Evolutionary conservation across 805 yeast species (phyloP).

Genomic region (Candida cerambycidarum): DNA sequence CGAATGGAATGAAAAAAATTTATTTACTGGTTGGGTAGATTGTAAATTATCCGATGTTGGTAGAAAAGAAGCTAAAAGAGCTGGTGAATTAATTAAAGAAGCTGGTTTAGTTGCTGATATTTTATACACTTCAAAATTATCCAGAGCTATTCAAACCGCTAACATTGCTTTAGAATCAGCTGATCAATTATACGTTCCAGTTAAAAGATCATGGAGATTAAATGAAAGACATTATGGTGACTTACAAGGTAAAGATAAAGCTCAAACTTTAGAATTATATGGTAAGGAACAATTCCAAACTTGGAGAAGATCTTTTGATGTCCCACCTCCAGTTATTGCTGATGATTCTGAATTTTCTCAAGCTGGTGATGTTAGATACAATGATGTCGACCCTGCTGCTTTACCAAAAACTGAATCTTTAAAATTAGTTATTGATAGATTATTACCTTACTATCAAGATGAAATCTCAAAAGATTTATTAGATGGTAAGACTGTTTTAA

Average conservation of each 20-base stretch:
- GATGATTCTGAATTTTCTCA: conserved; percentile 81
- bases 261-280: conserved; percentile 80
- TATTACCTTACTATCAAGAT: conserved; percentile 96
- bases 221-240: conserved; percentile 99
- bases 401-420: conserved; percentile 94
- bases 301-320: conserved; percentile 96
- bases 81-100: conserved; percentile 89
- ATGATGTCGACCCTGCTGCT: conserved; percentile 76
- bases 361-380: conserved; percentile 81
- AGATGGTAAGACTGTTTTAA: conserved; percentile 83
- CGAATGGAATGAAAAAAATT: conserved; percentile 97
- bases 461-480: conserved; percentile 81
- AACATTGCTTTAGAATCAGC: conserved; percentile 88
- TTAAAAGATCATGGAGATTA: conserved; percentile 94
- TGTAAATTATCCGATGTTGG: conserved; percentile 82
- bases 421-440: conserved; percentile 91
- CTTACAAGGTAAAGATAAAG: conserved; percentile 97
- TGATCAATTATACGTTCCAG: conserved; percentile 88
- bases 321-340: conserved; percentile 90
- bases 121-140: conserved; percentile 84
- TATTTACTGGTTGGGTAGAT: conserved; percentile 99
- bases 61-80: conserved; percentile 86
- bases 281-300: conserved; percentile 93
- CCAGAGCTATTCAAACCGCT: conserved; percentile 97
- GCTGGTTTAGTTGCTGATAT: conserved; percentile 83